These are phyloP conservation scores for Lachancea waltii DNA, from an alignment of 805 yeast species.

Conservation along the genomic window DNA sequence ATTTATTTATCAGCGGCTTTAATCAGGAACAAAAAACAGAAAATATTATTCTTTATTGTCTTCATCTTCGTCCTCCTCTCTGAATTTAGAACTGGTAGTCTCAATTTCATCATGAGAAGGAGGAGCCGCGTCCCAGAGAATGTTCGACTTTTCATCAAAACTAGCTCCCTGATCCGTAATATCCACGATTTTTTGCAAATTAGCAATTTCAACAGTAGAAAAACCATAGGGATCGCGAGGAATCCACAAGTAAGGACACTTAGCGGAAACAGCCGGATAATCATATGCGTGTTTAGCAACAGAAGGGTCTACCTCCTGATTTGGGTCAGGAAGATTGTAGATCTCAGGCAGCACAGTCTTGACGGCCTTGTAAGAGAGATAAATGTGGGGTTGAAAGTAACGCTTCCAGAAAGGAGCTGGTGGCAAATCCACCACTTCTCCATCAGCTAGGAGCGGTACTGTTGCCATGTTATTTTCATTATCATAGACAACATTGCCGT, in stretches of 20 bases:
- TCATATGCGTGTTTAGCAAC: slow-evolving; percentile 55
- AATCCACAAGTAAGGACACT: slow-evolving; percentile 80
- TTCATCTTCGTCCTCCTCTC: slow-evolving; percentile 11
- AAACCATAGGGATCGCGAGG: slow-evolving; percentile 87
- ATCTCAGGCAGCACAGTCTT: slow-evolving; percentile 52
- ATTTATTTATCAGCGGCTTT: too few species aligned
- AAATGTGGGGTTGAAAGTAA: slow-evolving; percentile 49
- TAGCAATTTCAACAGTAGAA: slow-evolving; percentile 52
- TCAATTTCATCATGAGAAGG: slow-evolving; percentile 30
- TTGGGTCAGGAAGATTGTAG: slow-evolving; percentile 43
- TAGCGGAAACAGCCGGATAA: slow-evolving; percentile 64
- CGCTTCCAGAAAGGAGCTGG: slow-evolving; percentile 40
- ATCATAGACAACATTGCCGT: slow-evolving; percentile 7
- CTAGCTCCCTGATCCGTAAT: slow-evolving; percentile 64
- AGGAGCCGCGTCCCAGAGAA: slow-evolving; percentile 46
- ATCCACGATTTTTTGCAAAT: slow-evolving; percentile 48
- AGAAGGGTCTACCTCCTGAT: slow-evolving; percentile 36
- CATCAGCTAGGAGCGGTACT: slow-evolving; percentile 68
- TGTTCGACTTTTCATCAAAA: slow-evolving; percentile 45
- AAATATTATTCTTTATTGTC: background rate
- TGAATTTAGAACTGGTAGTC: slow-evolving; percentile 2
- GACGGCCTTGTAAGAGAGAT: slow-evolving; percentile 44
- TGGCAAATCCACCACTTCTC: slow-evolving; percentile 33
- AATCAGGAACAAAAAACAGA: too few species aligned
- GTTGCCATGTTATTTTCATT: slow-evolving; percentile 24